Evolutionary conservation across 2,329 filamentous ascomycete species (phyloP).

Genomic region (Botrytis fragariae): DNA sequence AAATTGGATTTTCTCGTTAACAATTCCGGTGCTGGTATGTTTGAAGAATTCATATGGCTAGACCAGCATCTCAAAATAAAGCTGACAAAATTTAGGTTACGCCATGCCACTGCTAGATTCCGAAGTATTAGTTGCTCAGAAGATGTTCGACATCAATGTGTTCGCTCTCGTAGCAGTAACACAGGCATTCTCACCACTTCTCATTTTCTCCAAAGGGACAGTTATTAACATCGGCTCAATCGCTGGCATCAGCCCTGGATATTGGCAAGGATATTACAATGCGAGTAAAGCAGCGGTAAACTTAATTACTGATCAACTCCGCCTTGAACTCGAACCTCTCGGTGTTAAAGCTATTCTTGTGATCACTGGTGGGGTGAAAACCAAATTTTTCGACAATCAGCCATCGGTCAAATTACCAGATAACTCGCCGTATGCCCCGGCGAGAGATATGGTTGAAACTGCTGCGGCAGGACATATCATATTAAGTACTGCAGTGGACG

Average conservation of each 20-base stretch:
- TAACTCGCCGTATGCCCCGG: constrained; percentile 28
- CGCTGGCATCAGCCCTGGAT: constrained; percentile 21
- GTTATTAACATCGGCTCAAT: constrained; percentile 47
- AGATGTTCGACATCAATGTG: constrained; percentile 39
- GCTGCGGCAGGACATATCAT: constrained; percentile 18
- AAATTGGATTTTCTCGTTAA: constrained; percentile 45
- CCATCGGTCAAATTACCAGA: constrained; percentile 21
- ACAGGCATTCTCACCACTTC: constrained; percentile 36
- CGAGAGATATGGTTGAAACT: constrained; percentile 26
- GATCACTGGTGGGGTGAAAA: constrained; percentile 28
- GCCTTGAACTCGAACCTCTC: constrained; percentile 29
- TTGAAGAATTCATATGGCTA: neutral
- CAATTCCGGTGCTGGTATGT: constrained; percentile 42
- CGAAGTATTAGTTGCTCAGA: constrained; percentile 32
- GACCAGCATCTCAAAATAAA: constrained; percentile 21
- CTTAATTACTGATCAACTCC: constrained; percentile 25
- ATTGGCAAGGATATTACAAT: constrained; percentile 31
- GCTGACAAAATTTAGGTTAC: constrained; percentile 30
- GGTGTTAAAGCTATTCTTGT: constrained; percentile 29
- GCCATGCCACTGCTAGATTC: constrained; percentile 39
- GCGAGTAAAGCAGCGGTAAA: constrained; percentile 30
- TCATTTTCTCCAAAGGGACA: constrained; percentile 38
- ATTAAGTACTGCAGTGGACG: constrained; percentile 16
- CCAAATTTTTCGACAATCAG: constrained; percentile 31
- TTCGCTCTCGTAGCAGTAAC: constrained; percentile 38